Conservation (phyloP, 805 yeast species). For the Starmerella vitae region DNA sequence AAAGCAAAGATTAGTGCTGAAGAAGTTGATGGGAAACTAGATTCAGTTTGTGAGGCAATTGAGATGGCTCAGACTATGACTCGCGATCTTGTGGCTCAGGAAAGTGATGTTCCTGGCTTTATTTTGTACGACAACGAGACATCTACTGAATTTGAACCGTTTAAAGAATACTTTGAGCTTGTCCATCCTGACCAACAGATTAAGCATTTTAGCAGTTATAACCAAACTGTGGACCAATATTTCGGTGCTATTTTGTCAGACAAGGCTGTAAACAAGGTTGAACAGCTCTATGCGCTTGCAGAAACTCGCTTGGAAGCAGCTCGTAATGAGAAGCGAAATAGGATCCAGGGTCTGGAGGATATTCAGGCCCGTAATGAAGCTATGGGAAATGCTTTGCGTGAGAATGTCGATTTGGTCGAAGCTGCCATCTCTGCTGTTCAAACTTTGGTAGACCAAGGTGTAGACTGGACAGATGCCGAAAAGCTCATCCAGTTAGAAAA, state of each 20-base stretch:
- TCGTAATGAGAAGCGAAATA: constrained; percentile 52
- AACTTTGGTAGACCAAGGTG: constrained; percentile 56
- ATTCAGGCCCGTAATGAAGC: constrained; percentile 50
- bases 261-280: constrained; percentile 58
- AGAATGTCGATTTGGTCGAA: constrained; percentile 56
- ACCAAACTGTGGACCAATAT: constrained; percentile 66
- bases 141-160: constrained; percentile 23
- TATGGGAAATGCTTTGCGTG: constrained; percentile 62
- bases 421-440: constrained; percentile 58
- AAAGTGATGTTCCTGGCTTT: constrained; percentile 11
- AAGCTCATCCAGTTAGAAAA: constrained; percentile 59
- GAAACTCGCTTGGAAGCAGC: constrained; percentile 63
- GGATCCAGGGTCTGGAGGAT: constrained; percentile 49
- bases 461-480: constrained; percentile 90
- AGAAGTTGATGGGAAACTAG: constrained; percentile 18
- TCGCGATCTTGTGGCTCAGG: constrained; percentile 7
- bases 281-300: constrained; percentile 45
- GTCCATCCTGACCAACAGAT: constrained; percentile 24
- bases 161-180: constrained; percentile 26
- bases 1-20: constrained; percentile 23
- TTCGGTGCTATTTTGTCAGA: constrained; percentile 78
- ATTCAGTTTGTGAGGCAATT: constrained; percentile 18
- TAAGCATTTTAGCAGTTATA: constrained; percentile 46
- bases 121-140: constrained; percentile 11
- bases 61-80: constrained; percentile 26